phyloP scores from a whole-genome alignment of 2,329 filamentous ascomycete genomes.

The Verruconis gallopava region DNA sequence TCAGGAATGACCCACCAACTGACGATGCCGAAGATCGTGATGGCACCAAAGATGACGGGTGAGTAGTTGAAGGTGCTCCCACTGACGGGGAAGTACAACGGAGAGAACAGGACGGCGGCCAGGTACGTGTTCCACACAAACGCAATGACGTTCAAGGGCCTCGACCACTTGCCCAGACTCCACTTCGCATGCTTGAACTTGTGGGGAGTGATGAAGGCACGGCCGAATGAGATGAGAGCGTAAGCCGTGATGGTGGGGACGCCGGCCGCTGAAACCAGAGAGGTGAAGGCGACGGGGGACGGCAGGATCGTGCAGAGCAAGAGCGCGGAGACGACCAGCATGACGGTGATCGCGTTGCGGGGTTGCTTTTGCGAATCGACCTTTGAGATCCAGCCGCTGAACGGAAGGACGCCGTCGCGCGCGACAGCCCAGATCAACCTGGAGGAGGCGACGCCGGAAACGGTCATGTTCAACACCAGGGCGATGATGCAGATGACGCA shows the following conservation, averaged over 20 bases:
- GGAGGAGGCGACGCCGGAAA: constrained; percentile 46
- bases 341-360: constrained; percentile 46
- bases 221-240: constrained; percentile 23
- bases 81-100: constrained; percentile 23
- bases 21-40: constrained; percentile 25
- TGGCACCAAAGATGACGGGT: constrained; percentile 26
- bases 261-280: constrained; percentile 26
- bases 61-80: constrained; percentile 23
- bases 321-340: constrained; percentile 41
- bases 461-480: constrained; percentile 44
- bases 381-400: constrained; percentile 43
- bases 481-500: constrained; percentile 41
- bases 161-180: constrained; percentile 24
- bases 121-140: constrained; percentile 28
- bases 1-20: constrained; percentile 25
- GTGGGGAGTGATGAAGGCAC: constrained; percentile 25
- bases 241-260: constrained; percentile 27
- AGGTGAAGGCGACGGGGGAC: constrained; percentile 31
- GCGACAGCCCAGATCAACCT: constrained; percentile 51
- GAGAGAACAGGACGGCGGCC: constrained; percentile 26
- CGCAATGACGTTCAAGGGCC: constrained; percentile 23
- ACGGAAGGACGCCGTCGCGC: constrained; percentile 47
- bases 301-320: constrained; percentile 48
- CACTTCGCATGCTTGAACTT: constrained; percentile 23
- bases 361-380: constrained; percentile 44